Base-by-base conservation (phyloP, 108 stramenopile species). In the Aurantiochytrium sp. region DNA sequence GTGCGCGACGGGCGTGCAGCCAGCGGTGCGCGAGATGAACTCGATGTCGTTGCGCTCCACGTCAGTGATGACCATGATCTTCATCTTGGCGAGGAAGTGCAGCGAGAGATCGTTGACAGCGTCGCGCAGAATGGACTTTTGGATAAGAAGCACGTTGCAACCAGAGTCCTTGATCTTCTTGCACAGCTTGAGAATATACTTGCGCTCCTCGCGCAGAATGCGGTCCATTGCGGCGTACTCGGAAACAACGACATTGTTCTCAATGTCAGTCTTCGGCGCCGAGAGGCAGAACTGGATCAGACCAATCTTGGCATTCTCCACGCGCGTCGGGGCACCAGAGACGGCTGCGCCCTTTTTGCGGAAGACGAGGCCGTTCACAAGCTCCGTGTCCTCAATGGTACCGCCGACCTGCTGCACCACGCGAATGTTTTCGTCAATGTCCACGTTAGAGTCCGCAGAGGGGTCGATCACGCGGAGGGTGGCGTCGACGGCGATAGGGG, bases 181-280 rank as follows among this genome's bases (percentile, higher is more conserved):
- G 95, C 98, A 99, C 72, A 96, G 92, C 64, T 93, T 93, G 89
- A 99, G 94, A 89, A 99, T 96, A 92, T 97, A 96, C 91, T 98
- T 99, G 55, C 98, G 94, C 93, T 99, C 99, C 89, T 98, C 98
- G 29, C 97, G 95, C 19, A 99, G 94, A 87, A 99, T 96, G 21
- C 99, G 96, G 93, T 99, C 99, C 99, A 99, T 99, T 90, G 97
- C 97, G 47, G 97, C 97, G 92, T 99, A 99, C 92, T 99, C 99
- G 19, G 93, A 94, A 44, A 99, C 98, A 25, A 99, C 98, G 45
- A 99, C 97, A 89, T 96, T 98, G 94, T 99, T 99, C 95, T 99
- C 99, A 97, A 99, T 99, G 93, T 99, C 99, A 16, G 98, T 99
- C 93, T 99, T 99, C 89, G 99, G 99, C 43, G 99, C 99, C 18